Base-by-base conservation (phyloP, 2,329 filamentous ascomycete species). In the Ilyonectria mors-panacis region DNA sequence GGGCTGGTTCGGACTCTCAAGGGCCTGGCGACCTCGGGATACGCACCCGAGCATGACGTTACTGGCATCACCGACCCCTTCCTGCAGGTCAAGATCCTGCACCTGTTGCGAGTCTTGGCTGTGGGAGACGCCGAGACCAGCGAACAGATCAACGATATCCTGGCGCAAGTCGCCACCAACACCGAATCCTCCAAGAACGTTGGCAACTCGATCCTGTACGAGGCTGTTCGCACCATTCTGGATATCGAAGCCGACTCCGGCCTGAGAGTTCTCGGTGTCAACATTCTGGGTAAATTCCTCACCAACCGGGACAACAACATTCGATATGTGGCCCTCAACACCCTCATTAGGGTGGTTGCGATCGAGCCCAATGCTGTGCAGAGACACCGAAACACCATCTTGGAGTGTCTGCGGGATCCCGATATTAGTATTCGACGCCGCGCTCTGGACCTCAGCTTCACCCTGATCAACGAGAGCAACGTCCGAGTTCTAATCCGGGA, bases 261-360 rank as follows among this genome's bases (percentile, higher is more conserved):
- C 39, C 84, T 99, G 70, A 89, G 97, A 57, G 96, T 99, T 23
- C 87, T 99, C 28, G 96, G 96, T 77, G 96, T 99, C 74, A 99
- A 99, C 79, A 99, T 99, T 72, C 89, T 99, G 26, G 96, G 97
- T 79, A 99, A 98, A 80, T 99, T 99, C 83, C 84, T 99, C 69
- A 92, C 95, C n/a, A 99, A 99, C 85, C 92, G 95, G 75, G 96
- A 99, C 82, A 99, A 99, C 86, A 99, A 99, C 79, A 99, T 99
- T 76, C 92, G 96, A 81, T 99, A 99, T 78, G 96, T 99, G 58
- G 96, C 96, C 19, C 86, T 99, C 58, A 99, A 99, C 82, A 99
- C 96, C 0, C 85, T 99, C 56, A 97, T 98, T 83, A 98, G 98
- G 82, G 96, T 99, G 19, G 96, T 99, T 53, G 96, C 96, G 4